phyloP scores from a whole-genome alignment of 441 rosid genomes.

The Raphanus hybrid region DNA sequence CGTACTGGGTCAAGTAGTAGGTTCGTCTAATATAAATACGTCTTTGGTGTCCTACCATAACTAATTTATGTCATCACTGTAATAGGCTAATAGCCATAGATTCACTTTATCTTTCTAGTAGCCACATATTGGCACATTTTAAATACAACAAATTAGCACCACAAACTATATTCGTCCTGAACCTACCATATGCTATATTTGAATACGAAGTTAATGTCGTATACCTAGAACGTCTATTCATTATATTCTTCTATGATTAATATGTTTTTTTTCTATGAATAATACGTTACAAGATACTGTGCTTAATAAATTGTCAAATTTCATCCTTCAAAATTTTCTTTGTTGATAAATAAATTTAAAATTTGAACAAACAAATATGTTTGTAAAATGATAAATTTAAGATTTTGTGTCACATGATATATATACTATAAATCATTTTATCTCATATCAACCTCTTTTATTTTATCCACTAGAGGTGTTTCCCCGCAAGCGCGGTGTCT shows the following conservation, averaged over 20 bases:
- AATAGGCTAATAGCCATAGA: slow-evolving; percentile 4
- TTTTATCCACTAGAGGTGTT: too few species aligned
- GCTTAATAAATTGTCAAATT: too few species aligned
- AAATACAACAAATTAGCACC: slow-evolving; percentile 6
- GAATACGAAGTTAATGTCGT: slow-evolving; percentile 9
- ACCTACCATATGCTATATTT: slow-evolving; percentile 17
- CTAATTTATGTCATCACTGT: neutral
- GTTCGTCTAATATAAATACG: slow-evolving; percentile 7
- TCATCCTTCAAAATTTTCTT: too few species aligned
- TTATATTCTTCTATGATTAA: neutral
- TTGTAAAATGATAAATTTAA: too few species aligned
- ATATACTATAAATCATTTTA: too few species aligned
- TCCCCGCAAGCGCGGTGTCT: too few species aligned
- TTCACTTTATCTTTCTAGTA: slow-evolving; percentile 3
- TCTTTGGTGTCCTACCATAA: neutral
- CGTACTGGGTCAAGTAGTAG: slow-evolving; percentile 11
- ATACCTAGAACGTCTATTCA: slow-evolving; percentile 5
- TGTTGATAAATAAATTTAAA: too few species aligned
- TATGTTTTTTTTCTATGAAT: neutral
- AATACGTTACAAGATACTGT: too few species aligned
- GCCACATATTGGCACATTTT: slow-evolving; percentile 15
- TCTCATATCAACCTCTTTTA: too few species aligned
- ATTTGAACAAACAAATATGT: too few species aligned
- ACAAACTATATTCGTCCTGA: slow-evolving; percentile 5
- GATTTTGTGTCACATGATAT: too few species aligned